Base-by-base conservation (phyloP, 1,284 basidiomycete genomes). In the Nidula niveotomentosa region DNA sequence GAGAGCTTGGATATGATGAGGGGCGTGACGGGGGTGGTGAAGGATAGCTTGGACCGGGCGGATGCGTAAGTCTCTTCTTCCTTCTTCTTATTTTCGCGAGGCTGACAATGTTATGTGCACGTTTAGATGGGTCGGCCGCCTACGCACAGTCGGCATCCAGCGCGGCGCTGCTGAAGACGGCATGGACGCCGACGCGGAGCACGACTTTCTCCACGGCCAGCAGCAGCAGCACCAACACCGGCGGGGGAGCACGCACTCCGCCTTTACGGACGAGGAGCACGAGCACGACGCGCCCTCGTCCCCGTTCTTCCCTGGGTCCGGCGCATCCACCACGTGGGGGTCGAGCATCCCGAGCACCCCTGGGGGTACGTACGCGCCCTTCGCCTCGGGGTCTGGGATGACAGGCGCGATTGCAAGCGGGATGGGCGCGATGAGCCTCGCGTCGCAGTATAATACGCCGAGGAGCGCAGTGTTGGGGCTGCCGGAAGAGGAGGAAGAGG, bases 1-100 rank as follows among this genome's bases (percentile, higher is more conserved):
- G 94, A 96, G 75, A 93, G 91, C 65, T 69, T 96, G 68, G 93
- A 96, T 66, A 95, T 96, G 88, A 85, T 96, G 76, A 80, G 88
- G 39, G 86, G 90, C 37, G 91, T 96, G 18, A 93, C 92, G 8
- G 81, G 84, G 2, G 91, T 96, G 17, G 91, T 96, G 62, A 90
- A 87, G 63, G 94, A 96, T 59, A 92, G 88, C 58, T 76, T 96
- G 65, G 93, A 95, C 64, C 79, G 90, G 51, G 94, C 94, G 35
- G 94, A 96, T 68, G 81, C 88, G 80, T 95, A 73, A 62, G 90
- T 88, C 23, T 23, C 37, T 12, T 41, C 37, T 41, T 41, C 6
- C 37, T 15, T 41, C 37, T 2, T 41, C 15, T 6, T 41, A 12
- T 4, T 41, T 5, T 23, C 23, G 23, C 15, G 37, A 41, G 15